A percentile compares a stretch with the other conserved stretches of the same genome.
These are phyloP conservation scores for Boletus insuetus DNA, from an alignment of 768 basidiomycete species.

Conservation along the genomic window DNA sequence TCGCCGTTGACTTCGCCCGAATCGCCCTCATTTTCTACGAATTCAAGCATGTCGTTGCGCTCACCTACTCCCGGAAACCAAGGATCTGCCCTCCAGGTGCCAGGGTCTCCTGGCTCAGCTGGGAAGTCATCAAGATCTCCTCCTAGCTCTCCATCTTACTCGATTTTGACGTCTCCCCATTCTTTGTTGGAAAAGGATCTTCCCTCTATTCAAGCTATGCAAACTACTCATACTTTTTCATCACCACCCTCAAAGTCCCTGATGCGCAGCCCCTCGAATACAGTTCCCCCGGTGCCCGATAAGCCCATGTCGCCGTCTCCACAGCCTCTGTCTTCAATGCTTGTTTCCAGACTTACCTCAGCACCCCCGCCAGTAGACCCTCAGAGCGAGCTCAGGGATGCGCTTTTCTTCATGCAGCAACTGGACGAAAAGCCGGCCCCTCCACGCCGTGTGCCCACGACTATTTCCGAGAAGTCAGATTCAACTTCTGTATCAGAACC, in stretches of 20 bases:
- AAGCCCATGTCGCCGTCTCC: conserved; percentile 17
- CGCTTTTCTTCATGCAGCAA: conserved; percentile 70
- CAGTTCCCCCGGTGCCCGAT: conserved; percentile 30
- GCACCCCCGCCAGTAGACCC: conserved; percentile 18
- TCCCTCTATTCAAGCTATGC: conserved; percentile 33
- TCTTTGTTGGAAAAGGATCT: conserved; percentile 33
- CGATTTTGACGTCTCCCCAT: conserved; percentile 37
- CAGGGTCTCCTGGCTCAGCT: conserved; percentile 15
- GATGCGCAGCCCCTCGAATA: conserved; percentile 9
- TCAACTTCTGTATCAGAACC: conserved; percentile 32
- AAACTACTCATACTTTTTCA: conserved; percentile 11
- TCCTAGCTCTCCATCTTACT: conserved; percentile 26
- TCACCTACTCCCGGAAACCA: conserved; percentile 19
- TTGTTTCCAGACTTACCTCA: conserved; percentile 26
- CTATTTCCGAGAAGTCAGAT: conserved; percentile 44
- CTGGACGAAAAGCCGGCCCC: conserved; percentile 35
- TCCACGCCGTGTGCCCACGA: conserved; percentile 42
- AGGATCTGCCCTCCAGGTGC: conserved; percentile 10
- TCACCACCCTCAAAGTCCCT: conserved; percentile 12
- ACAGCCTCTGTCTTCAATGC: conserved; percentile 22
- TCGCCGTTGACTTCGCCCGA: conserved; percentile 31
- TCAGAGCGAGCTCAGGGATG: conserved; percentile 49
- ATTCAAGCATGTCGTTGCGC: conserved; percentile 25
- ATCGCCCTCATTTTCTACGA: conserved; percentile 30
- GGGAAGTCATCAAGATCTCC: conserved; percentile 22